Evolutionary conservation across 495 filamentous ascomycete genomes (phyloP), one percentile per base, ranked within the genome.

Genomic region (Astrothelium subdiscretum): DNA sequence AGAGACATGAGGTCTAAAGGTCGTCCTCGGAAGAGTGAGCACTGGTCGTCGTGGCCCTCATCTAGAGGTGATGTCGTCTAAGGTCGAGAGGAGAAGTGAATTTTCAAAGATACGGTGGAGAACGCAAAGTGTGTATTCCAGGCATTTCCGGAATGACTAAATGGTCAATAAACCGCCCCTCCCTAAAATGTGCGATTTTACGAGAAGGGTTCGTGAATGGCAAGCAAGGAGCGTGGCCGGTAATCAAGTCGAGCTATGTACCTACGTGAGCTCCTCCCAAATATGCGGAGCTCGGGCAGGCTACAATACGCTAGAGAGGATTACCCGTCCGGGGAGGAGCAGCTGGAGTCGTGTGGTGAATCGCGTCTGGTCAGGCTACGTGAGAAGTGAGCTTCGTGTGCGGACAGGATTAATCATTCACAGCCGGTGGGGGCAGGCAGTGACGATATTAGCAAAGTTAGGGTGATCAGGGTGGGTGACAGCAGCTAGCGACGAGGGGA

Each of bases 371-470:
- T 20, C 24, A 54, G 48, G 48, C 12, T 27, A 54, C 11, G 48
- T 26, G 22, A 26, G 48, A 54, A 29, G 48, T 29, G 48, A 54
- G 24, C 12, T 54, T 54, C 48, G 48, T 54, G 20, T 54, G 24
- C n/a, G 48, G 48, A 54, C 24, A 54, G 48, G 24, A 27, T 8
- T 8, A 54, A 20, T 54, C 24, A 54, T 54, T 54, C 48, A 54
- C 48, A 54, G 48, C 48, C 48, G 48, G 48, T 54, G 48, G 48
- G 48, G 48, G 48, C 24, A 54, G 48, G 48, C 48, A 54, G 48
- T 54, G 48, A 54, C 48, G 48, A 54, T 54, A 54, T 54, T 29
- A 54, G 48, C 12, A 48, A 18, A 12, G 5, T 48, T 48, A 48
- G 48, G 12, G 48, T 29, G 24, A 54, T 54, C 29, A 54, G 48